phyloP scores from a whole-genome alignment of 768 basidiomycete species.

The Boletellus emodensis region DNA sequence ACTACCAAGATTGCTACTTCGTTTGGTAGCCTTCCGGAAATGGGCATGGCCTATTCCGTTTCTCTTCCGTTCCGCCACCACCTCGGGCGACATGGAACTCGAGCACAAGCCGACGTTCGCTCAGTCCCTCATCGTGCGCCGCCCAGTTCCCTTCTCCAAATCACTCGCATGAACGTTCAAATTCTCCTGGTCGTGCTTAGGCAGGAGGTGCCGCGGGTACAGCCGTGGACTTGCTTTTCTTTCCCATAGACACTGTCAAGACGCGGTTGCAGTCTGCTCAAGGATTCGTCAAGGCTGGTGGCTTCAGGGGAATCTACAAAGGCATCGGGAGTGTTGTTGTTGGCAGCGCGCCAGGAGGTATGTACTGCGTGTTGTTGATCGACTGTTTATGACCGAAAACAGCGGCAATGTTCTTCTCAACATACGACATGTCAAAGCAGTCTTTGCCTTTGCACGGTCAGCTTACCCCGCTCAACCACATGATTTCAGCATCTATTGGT shows the following conservation, averaged over 20 bases:
- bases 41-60: neutral
- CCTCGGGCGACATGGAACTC: slow-evolving; percentile 21
- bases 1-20: too few species aligned
- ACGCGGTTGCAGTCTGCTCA: slow-evolving; percentile 87
- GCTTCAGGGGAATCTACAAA: slow-evolving; percentile 87
- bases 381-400: slow-evolving; percentile 4
- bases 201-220: slow-evolving; percentile 91
- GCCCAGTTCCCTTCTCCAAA: slow-evolving; percentile 9
- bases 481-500: slow-evolving; percentile 55
- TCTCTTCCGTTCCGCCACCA: slow-evolving; percentile 8
- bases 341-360: slow-evolving; percentile 94
- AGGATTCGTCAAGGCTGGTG: slow-evolving; percentile 83
- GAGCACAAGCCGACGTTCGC: slow-evolving; percentile 39
- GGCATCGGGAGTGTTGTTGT: slow-evolving; percentile 93
- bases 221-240: slow-evolving; percentile 92
- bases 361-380: slow-evolving; percentile 9
- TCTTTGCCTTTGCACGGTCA: slow-evolving; percentile 57
- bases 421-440: slow-evolving; percentile 86
- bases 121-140: slow-evolving; percentile 46
- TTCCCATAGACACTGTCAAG: slow-evolving; percentile 95
- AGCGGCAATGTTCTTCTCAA: slow-evolving; percentile 96
- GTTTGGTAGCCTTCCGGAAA: slow-evolving; percentile 8
- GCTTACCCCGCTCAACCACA: slow-evolving; percentile 61
- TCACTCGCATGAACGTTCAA: slow-evolving; percentile 10
- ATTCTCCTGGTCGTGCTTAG: slow-evolving; percentile 35